These are phyloP conservation scores for Xylaria sp. DNA, from an alignment of 2,329 filamentous ascomycete genomes.

Conservation along the genomic window DNA sequence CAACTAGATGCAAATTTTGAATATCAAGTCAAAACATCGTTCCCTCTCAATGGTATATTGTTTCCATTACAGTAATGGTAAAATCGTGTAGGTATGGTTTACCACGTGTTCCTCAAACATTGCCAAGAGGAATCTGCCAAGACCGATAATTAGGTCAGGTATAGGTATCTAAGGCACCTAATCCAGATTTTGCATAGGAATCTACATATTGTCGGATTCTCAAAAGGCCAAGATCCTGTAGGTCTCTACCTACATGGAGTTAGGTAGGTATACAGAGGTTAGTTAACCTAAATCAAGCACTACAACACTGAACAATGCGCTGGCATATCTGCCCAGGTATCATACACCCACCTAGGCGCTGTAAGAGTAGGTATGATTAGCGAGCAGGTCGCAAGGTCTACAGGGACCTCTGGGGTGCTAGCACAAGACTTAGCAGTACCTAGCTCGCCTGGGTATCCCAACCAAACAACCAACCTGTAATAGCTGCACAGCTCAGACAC, in stretches of 20 bases:
- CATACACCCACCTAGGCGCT: neutral
- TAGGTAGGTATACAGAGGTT: neutral
- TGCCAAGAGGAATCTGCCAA: conserved; percentile 7
- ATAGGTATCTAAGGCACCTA: neutral
- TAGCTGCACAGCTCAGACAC: conserved; percentile 8
- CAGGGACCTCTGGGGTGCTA: neutral
- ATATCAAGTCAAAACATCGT: too few species aligned
- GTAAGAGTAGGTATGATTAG: neutral
- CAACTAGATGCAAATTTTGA: too few species aligned
- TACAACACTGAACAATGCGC: neutral
- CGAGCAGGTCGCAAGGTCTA: neutral
- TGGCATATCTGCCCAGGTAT: neutral
- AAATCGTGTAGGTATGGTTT: neutral
- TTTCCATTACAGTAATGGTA: neutral
- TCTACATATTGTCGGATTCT: too few species aligned
- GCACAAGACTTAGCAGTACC: neutral
- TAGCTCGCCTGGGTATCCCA: neutral
- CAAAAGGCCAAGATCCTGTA: too few species aligned
- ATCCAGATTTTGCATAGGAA: too few species aligned
- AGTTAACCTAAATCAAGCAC: neutral
- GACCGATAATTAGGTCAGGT: neutral
- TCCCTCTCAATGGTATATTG: too few species aligned
- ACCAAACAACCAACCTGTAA: neutral
- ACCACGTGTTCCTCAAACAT: conserved; percentile 20
- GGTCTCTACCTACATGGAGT: neutral